Conservation (phyloP, 202 grass and related monocot genomes). For the Elaeis oleifera region DNA sequence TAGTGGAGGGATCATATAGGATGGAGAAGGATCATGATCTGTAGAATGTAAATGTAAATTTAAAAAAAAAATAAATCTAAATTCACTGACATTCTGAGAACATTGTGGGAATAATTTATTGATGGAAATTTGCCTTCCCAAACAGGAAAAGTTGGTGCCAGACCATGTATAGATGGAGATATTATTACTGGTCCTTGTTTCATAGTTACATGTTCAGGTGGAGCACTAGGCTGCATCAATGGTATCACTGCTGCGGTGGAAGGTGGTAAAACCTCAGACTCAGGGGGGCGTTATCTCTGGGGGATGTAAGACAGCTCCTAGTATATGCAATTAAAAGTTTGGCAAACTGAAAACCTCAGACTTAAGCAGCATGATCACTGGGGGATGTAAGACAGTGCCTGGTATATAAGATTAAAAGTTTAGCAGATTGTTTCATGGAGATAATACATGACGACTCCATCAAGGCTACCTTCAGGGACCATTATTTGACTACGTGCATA, state of each 20-base stretch:
- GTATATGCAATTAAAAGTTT: background rate
- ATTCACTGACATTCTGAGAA: background rate
- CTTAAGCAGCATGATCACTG: slow-evolving; percentile 13
- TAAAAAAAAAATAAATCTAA: slow-evolving; percentile 5
- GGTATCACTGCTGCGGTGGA: slow-evolving; percentile 24
- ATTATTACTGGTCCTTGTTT: background rate
- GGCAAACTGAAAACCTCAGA: background rate
- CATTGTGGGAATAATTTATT: background rate
- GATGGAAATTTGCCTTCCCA: slow-evolving; percentile 22
- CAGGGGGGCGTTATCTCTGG: slow-evolving; percentile 15
- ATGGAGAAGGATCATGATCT: slow-evolving; percentile 17
- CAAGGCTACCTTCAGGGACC: slow-evolving; percentile 15
- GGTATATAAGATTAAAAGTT: background rate
- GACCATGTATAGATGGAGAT: slow-evolving; percentile 19
- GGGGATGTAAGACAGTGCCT: slow-evolving; percentile 19
- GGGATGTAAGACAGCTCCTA: slow-evolving; percentile 20
- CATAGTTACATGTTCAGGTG: slow-evolving; percentile 21
- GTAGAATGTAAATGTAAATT: background rate
- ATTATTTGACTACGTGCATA: background rate
- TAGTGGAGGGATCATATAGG: slow-evolving; percentile 27
- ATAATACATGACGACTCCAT: background rate
- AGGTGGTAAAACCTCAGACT: slow-evolving; percentile 20
- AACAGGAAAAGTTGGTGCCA: slow-evolving; percentile 15
- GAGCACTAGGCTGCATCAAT: slow-evolving; percentile 22
- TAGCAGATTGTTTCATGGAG: background rate